A percentile compares a stretch with the other conserved stretches of the same genome.
Conservation (phyloP, 106 monocot genomes). For the Posidonia australis region DNA sequence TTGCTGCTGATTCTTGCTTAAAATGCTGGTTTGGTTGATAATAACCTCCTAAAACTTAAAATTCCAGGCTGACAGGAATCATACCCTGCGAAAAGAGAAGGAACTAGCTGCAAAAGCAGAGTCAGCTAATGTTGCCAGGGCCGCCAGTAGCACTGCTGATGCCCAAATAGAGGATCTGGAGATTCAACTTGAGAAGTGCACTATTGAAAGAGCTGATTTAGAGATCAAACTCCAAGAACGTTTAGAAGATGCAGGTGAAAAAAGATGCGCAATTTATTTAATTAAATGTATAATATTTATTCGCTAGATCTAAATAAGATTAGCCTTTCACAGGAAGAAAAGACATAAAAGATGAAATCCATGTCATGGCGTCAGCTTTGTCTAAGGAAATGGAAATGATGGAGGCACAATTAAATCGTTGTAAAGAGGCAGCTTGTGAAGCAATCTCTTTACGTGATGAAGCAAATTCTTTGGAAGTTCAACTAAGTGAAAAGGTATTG, state of each 20-base stretch:
- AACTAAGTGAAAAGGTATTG: conserved; percentile 53
- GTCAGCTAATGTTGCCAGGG: conserved; percentile 36
- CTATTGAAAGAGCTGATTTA: conserved; percentile 61
- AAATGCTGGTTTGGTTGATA: conserved; percentile 1
- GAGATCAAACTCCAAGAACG: conserved; percentile 80
- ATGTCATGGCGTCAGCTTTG: conserved; percentile 76
- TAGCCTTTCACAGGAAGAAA: conserved; percentile 44
- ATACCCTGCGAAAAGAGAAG: conserved; percentile 48
- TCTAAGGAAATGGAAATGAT: conserved; percentile 86
- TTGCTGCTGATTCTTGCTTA: background rate
- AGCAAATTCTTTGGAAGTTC: conserved; percentile 37
- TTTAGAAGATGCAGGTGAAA: conserved; percentile 79
- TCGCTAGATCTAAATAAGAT: background rate
- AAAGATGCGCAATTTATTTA: background rate
- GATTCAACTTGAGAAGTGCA: conserved; percentile 55
- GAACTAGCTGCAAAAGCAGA: conserved; percentile 70
- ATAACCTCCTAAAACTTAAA: background rate
- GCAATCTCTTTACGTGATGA: conserved; percentile 48
- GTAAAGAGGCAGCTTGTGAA: conserved; percentile 65
- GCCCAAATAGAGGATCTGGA: conserved; percentile 55
- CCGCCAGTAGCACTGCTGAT: conserved; percentile 41
- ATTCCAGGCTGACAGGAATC: conserved; percentile 56
- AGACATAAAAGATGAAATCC: conserved; percentile 88
- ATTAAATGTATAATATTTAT: background rate
- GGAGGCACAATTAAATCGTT: conserved; percentile 77